Percentiles rank a stretch among this genome's conserved stretches.
These are phyloP conservation scores for Colletotrichum liriopes DNA, from an alignment of 2,329 filamentous ascomycete genomes.

Conservation along the genomic window DNA sequence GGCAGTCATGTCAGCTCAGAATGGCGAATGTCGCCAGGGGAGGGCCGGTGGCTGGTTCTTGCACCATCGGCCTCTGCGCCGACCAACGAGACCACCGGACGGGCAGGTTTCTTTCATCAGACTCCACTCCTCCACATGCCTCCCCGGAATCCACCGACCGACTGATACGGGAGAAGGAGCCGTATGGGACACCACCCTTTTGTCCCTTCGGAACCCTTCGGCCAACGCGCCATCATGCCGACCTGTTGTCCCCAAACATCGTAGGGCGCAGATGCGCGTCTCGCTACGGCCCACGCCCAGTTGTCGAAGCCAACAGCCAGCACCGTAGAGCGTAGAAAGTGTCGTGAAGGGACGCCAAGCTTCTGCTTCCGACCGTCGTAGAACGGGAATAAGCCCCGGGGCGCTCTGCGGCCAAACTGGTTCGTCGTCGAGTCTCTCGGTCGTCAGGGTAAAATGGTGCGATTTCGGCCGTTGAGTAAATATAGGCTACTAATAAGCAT, in stretches of 20 bases:
- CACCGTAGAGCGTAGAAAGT: neutral
- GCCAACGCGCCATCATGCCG: conserved; percentile 20
- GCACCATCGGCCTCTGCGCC: neutral
- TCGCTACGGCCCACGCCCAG: conserved; percentile 7
- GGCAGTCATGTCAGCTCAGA: neutral
- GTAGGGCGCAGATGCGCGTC: neutral
- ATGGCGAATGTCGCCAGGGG: neutral
- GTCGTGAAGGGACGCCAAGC: neutral
- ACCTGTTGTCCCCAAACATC: neutral
- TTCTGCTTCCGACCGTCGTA: conserved; percentile 24
- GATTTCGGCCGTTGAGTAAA: conserved; percentile 15
- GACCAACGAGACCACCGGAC: neutral
- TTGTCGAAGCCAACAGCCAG: neutral
- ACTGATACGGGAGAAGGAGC: neutral
- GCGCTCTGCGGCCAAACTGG: neutral
- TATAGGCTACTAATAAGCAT: conserved; percentile 20
- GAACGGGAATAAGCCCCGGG: conserved; percentile 28
- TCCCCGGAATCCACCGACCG: neutral
- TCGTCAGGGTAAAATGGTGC: conserved; percentile 4
- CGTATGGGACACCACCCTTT: neutral
- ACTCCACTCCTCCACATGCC: neutral
- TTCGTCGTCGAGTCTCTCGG: neutral
- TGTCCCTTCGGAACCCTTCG: neutral
- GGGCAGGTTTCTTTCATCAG: neutral
- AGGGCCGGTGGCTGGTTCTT: neutral